Conservation (phyloP, 345 rosid species). For the Citrus glauca region DNA sequence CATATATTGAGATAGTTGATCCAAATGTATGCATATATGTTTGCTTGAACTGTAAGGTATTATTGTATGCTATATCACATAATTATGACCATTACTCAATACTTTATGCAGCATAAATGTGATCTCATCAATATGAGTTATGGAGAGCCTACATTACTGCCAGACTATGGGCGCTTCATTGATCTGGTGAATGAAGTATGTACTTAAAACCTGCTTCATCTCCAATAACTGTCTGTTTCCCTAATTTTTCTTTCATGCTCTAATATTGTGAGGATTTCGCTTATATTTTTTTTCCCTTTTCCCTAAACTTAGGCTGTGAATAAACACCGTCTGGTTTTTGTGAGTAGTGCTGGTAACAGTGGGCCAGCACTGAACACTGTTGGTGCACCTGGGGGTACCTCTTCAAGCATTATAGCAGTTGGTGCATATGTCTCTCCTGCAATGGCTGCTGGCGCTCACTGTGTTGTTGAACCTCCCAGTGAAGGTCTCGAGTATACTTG, state of each 20-base stretch:
- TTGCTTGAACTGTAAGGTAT: not conserved
- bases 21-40: not conserved
- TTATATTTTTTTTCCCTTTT: not conserved
- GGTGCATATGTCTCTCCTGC: conserved; percentile 99
- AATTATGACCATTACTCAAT: not conserved
- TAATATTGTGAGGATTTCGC: conserved; percentile 12
- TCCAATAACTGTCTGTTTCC: not conserved
- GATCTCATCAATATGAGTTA: conserved; percentile 98
- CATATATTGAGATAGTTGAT: not conserved
- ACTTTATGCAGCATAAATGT: conserved; percentile 78
- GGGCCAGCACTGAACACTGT: conserved; percentile 97
- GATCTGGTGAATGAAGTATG: conserved; percentile 91
- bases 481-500: conserved; percentile 98
- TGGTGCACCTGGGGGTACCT: conserved; percentile 99
- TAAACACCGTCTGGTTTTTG: conserved; percentile 79
- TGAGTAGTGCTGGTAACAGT: conserved; percentile 98
- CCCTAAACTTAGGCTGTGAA: conserved; percentile 66
- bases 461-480: conserved; percentile 83
- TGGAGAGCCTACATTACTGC: conserved; percentile 80
- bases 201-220: conserved; percentile 15
- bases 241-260: conserved; percentile 16
- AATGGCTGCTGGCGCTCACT: conserved; percentile 97
- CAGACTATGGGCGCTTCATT: conserved; percentile 96
- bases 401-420: conserved; percentile 90
- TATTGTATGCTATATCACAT: not conserved